Percentiles rank a stretch among this genome's conserved stretches.
Evolutionary conservation across 805 yeast genomes (phyloP).

Genomic region (Candida morakotiae): DNA sequence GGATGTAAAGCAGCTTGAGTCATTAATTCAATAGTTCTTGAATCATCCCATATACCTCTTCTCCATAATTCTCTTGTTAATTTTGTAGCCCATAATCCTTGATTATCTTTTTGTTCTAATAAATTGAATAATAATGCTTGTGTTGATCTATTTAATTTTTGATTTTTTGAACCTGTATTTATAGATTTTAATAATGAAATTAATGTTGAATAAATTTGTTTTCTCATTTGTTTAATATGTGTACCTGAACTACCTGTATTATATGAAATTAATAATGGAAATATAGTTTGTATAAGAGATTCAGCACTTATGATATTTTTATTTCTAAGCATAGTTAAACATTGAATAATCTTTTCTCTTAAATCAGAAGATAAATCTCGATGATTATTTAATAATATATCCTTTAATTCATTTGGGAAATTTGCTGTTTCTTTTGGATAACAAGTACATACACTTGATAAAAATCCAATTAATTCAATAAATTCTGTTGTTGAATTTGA

Average conservation of each 20-base stretch:
- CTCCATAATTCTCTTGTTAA: constrained; percentile 95
- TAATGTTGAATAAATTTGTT: constrained; percentile 75
- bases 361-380: constrained; percentile 77
- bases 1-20: constrained; percentile 89
- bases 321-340: constrained; percentile 85
- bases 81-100: constrained; percentile 95
- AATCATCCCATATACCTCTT: constrained; percentile 97
- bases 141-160: constrained; percentile 81
- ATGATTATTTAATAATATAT: constrained; percentile 69
- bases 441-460: constrained; percentile 86
- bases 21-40: constrained; percentile 96
- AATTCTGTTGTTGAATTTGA: constrained; percentile 61
- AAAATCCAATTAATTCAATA: constrained; percentile 81
- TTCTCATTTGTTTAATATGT: constrained; percentile 78
- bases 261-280: constrained; percentile 78
- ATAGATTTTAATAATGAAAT: constrained; percentile 75
- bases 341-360: constrained; percentile 86
- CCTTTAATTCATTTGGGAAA: constrained; percentile 78
- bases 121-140: constrained; percentile 89
- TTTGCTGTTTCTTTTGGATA: constrained; percentile 83
- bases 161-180: constrained; percentile 86
- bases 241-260: constrained; percentile 47
- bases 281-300: constrained; percentile 74
- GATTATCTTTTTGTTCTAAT: constrained; percentile 69
- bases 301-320: constrained; percentile 78